A percentile compares a stretch with the other conserved stretches of the same genome.
phyloP scores from a whole-genome alignment of 768 basidiomycete species.

The Goffeauzyma gilvescens region DNA sequence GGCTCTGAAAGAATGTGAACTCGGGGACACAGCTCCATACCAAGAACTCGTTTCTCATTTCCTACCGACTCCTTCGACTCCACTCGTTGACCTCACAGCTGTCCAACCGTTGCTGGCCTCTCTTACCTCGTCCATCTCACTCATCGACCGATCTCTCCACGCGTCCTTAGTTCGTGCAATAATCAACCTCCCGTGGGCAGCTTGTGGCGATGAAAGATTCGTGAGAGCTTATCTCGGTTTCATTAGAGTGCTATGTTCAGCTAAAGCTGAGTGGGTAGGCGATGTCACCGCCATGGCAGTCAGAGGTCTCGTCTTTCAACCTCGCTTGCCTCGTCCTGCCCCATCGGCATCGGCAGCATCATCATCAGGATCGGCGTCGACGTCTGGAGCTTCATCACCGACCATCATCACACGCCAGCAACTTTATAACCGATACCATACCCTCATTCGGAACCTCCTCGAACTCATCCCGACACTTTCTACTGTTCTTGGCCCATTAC shows the following conservation, averaged over 20 bases:
- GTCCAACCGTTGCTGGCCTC: slow-evolving; percentile 46
- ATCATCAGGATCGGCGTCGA: no score
- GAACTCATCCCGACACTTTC: slow-evolving; percentile 80
- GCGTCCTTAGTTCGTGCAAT: slow-evolving; percentile 66
- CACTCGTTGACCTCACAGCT: slow-evolving; percentile 34
- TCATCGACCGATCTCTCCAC: slow-evolving; percentile 57
- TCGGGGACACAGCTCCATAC: slow-evolving; percentile 61
- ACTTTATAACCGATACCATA: slow-evolving; percentile 71
- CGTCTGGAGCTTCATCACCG: no score
- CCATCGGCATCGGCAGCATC: neutral
- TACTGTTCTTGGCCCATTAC: slow-evolving; percentile 63
- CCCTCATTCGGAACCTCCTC: slow-evolving; percentile 67
- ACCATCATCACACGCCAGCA: slow-evolving; percentile 59
- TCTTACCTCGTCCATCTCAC: slow-evolving; percentile 76
- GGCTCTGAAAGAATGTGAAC: slow-evolving; percentile 23
- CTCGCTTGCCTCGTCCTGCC: no score
- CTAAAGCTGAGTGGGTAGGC: slow-evolving; percentile 75
- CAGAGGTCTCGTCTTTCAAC: no score
- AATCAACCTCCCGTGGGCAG: slow-evolving; percentile 75
- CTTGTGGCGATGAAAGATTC: slow-evolving; percentile 55
- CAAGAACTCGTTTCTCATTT: slow-evolving; percentile 82
- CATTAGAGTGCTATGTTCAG: slow-evolving; percentile 75
- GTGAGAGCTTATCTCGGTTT: slow-evolving; percentile 78
- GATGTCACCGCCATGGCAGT: slow-evolving; percentile 64
- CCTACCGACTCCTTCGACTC: slow-evolving; percentile 29